These are phyloP conservation scores for Lentinula detonsa DNA, from an alignment of 768 basidiomycete genomes.

Conservation along the genomic window DNA sequence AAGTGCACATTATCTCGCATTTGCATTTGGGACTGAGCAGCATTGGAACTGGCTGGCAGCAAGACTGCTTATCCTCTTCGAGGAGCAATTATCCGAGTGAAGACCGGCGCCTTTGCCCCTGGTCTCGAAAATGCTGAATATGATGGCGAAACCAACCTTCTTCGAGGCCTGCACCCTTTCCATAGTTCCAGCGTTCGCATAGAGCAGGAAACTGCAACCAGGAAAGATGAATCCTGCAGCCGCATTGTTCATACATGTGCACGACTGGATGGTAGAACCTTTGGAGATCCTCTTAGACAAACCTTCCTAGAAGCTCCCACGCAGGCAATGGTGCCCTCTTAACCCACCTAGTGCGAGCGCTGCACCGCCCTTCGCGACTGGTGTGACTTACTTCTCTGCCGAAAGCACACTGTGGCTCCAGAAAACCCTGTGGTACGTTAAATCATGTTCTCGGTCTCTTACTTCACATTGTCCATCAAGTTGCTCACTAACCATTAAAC, in stretches of 20 bases:
- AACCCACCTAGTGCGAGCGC: too few species aligned
- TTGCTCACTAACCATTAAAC: not conserved
- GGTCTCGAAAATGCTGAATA: conserved; percentile 19
- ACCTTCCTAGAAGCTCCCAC: too few species aligned
- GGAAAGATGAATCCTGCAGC: conserved; percentile 5
- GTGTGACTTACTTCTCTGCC: conserved; percentile 46
- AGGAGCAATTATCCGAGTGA: conserved; percentile 27
- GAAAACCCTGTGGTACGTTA: conserved; percentile 86
- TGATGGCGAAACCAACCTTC: conserved; percentile 19
- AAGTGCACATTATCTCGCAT: too few species aligned
- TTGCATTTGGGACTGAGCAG: not conserved
- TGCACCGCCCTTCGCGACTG: too few species aligned
- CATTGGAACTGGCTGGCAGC: conserved; percentile 25
- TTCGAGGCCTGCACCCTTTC: conserved; percentile 23
- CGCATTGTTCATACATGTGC: conserved; percentile 20
- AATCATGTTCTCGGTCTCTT: not conserved
- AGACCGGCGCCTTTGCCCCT: conserved; percentile 24
- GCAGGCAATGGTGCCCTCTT: too few species aligned
- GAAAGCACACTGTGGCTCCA: conserved; percentile 97
- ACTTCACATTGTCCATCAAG: not conserved
- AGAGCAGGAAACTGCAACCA: conserved; percentile 17
- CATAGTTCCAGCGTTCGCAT: conserved; percentile 19
- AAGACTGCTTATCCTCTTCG: conserved; percentile 27
- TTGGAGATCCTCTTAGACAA: too few species aligned
- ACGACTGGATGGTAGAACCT: too few species aligned